These are phyloP conservation scores for Cryptococcus maquisensis DNA, from an alignment of 1,284 basidiomycete species.

Conservation along the genomic window DNA sequence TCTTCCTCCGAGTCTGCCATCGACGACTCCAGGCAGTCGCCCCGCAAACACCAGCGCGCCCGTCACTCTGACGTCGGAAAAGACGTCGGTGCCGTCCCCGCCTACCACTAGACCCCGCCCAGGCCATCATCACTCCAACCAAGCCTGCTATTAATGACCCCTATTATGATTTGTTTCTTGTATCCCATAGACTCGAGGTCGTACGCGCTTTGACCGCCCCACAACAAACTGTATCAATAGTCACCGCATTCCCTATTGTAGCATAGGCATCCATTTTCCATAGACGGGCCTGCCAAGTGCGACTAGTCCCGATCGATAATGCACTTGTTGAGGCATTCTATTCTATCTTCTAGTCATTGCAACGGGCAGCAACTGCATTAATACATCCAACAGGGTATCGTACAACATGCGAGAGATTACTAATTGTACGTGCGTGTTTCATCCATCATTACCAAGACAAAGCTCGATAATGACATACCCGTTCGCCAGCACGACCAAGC, in stretches of 20 bases:
- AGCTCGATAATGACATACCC: conserved; percentile 46
- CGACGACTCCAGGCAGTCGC: not conserved
- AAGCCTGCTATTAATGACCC: not conserved
- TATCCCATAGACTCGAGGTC: too few species aligned
- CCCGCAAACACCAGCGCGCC: not conserved
- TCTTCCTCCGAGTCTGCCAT: conserved; percentile 5
- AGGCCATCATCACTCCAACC: not conserved
- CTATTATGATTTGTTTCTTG: not conserved
- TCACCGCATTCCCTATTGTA: too few species aligned
- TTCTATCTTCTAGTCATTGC: not conserved
- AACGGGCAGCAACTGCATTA: not conserved
- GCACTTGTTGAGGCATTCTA: too few species aligned
- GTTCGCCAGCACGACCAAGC: conserved; percentile 65
- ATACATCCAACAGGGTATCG: not conserved
- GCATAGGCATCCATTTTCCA: too few species aligned
- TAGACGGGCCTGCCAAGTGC: too few species aligned
- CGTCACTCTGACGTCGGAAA: not conserved
- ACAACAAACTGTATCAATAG: too few species aligned
- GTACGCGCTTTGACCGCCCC: too few species aligned
- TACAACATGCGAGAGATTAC: not conserved
- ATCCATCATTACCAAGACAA: conserved; percentile 24
- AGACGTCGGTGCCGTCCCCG: not conserved
- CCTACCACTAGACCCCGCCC: not conserved
- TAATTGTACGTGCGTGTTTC: not conserved
- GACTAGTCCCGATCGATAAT: too few species aligned